phyloP scores from a whole-genome alignment of 805 yeast genomes.

The Barnettozyma siamensis region DNA sequence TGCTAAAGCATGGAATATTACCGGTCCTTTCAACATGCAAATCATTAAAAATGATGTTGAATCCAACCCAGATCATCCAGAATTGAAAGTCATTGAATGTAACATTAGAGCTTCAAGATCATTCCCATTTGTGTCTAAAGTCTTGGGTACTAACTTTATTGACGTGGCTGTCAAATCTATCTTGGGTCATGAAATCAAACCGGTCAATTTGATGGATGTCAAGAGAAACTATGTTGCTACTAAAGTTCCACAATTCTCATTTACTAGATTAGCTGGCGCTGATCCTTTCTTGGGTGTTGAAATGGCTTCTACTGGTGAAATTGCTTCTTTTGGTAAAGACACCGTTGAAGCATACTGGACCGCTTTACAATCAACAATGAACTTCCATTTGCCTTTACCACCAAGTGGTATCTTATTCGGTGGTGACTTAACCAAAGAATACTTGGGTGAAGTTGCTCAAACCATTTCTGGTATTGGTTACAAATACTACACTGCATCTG shows the following conservation, averaged over 20 bases:
- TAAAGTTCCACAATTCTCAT: slow-evolving; percentile 97
- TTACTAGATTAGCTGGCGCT: slow-evolving; percentile 98
- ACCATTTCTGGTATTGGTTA: slow-evolving; percentile 71
- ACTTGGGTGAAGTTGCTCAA: slow-evolving; percentile 68
- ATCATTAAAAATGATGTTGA: slow-evolving; percentile 72
- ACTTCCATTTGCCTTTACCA: slow-evolving; percentile 89
- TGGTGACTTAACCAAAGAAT: slow-evolving; percentile 75
- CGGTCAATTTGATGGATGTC: slow-evolving; percentile 76
- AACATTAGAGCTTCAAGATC: slow-evolving; percentile 98
- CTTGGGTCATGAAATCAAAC: slow-evolving; percentile 57
- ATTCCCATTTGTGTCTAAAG: slow-evolving; percentile 98
- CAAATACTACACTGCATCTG: slow-evolving; percentile 72
- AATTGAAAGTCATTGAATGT: slow-evolving; percentile 95
- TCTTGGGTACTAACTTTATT: slow-evolving; percentile 88
- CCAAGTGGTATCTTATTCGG: slow-evolving; percentile 89
- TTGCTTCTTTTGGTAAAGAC: slow-evolving; percentile 92
- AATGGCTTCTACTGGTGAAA: slow-evolving; percentile 99
- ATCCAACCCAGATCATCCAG: slow-evolving; percentile 50
- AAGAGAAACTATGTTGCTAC: slow-evolving; percentile 84
- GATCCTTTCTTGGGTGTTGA: slow-evolving; percentile 99
- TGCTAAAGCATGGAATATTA: slow-evolving; percentile 88
- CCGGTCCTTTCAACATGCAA: slow-evolving; percentile 99
- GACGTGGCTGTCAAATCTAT: slow-evolving; percentile 91
- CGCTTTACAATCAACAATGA: slow-evolving; percentile 93
- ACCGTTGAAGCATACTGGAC: slow-evolving; percentile 95